Conservation (phyloP, 108 stramenopile species). For the Aureococcus anophagefferens region DNA sequence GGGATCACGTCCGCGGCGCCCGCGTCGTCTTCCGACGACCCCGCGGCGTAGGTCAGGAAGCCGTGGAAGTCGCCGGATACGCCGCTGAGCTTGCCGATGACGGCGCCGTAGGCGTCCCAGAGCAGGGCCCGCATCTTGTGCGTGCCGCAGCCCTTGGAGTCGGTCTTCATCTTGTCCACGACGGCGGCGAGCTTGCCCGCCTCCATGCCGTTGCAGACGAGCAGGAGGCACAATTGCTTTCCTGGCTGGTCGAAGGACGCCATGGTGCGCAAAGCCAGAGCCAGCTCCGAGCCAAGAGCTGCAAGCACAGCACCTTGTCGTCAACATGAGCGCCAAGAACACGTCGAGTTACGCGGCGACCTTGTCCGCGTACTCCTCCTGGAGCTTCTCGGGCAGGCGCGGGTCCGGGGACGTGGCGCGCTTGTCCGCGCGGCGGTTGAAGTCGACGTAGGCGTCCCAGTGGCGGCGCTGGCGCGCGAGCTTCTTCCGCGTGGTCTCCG, state of each 20-base stretch:
- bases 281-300: too few relatives aligned
- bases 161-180: neutral
- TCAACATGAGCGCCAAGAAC: too few relatives aligned
- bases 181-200: neutral
- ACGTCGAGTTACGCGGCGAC: too few relatives aligned
- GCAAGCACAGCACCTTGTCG: too few relatives aligned
- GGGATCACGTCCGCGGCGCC: neutral
- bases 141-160: neutral
- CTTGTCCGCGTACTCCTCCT: too few relatives aligned
- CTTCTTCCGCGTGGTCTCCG: neutral
- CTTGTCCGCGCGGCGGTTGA: neutral
- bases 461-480: neutral
- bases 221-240: neutral
- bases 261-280: too few relatives aligned
- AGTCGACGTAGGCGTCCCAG: neutral
- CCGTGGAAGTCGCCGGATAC: neutral
- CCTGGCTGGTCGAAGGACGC: too few relatives aligned
- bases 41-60: neutral
- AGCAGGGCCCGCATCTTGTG: neutral
- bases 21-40: too few relatives aligned
- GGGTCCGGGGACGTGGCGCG: too few relatives aligned
- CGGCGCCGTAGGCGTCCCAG: constrained; percentile 6
- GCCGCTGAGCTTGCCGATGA: neutral
- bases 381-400: too few relatives aligned
- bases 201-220: neutral